Base-by-base conservation (phyloP, 1,284 basidiomycete species). In the Grifola frondosa region DNA sequence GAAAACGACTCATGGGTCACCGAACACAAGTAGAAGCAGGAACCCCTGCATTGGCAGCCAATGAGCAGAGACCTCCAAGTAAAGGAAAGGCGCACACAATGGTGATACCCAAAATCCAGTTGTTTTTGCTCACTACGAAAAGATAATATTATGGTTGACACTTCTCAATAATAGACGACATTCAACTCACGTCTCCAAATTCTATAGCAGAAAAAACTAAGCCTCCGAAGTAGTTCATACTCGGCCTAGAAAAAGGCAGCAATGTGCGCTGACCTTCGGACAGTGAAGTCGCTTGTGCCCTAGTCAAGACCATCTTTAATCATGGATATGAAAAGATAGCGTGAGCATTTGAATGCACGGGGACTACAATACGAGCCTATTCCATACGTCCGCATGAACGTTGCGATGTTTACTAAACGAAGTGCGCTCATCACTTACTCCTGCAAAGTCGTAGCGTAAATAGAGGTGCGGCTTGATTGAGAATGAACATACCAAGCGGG, bases 111-210 rank as follows among this genome's bases (percentile, higher is more conserved):
- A 54, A 17, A 6, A 32, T 4, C 29, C 42, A 45, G n/a, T 54
- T 54, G 31, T 21, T 35, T 10, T 49, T 46, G 37, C 53, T 52
- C 36, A 54, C 50, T 52, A 15, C n/a, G n/a, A n/a, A n/a, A n/a
- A n/a, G n/a, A 17, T 7, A 22, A 10, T 19, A 4, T 32, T 1
- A 16, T 19, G 5, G 4, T 12, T 10, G 2, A 15, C n/a, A n/a
- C n/a, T n/a, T n/a, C n/a, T 29, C 22, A 16, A 11, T 3, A 28
- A 4, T 20, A 25, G 3, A 21, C 3, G 11, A 19, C 45, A 24
- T 37, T n/a, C n/a, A n/a, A n/a, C n/a, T n/a, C n/a, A 54, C 53
- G 31, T 48, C 37, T 54, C 53, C 53, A 52, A 1, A 54, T 45
- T 25, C 53, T 32, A 8, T 54, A 42, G 25, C 53, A 54, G 23